Base-by-base conservation (phyloP, 2,329 filamentous ascomycete species). In the Diplodia sapinea region DNA sequence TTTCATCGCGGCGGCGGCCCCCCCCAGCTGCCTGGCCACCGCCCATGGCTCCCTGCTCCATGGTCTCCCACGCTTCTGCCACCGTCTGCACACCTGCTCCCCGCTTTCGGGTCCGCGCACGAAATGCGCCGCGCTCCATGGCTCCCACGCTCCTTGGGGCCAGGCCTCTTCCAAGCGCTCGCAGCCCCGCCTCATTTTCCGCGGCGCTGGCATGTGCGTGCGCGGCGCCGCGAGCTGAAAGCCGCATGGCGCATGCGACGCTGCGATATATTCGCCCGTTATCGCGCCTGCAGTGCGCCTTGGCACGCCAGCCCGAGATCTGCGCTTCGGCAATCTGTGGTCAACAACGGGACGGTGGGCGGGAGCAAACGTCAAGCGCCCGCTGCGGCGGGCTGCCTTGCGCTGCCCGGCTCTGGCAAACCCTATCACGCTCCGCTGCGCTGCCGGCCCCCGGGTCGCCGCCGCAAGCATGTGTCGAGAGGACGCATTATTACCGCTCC, bases 401-500 rank as follows among this genome's bases (percentile, higher is more conserved):
- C 29, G 15, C 31, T 26, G 51, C 31, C 31, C 52, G 31, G 40
- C 40, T n/a, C 29, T 17, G n/a, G 7, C 20, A 40, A 26, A 40
- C 36, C 43, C 55, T 15, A 29, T 40, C 56, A n/a, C 15, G 11
- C 56, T 29, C 9, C 56, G 3, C 38, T 15, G 38, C 17, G n/a
- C 36, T 31, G 56, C 38, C n/a, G 31, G 49, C 55, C 26, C 8
- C n/a, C 40, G 52, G n/a, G 31, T 33, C 31, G 31, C 8, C 33
- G 43, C 56, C 56, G 56, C 65, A 54, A 63, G 57, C 57, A 64
- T 67, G 66, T n/a, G 66, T 36, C 65, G 17, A 29, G 31, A 38
- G 38, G 9, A 69, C 52, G 59, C 66, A n/a, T n/a, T n/a, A 71
- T 61, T 69, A 71, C 54, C 67, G 67, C 59, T 65, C 70, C 64